Evolutionary conservation across 495 filamentous ascomycete genomes (phyloP).

Genomic region (Pyronema domesticum): DNA sequence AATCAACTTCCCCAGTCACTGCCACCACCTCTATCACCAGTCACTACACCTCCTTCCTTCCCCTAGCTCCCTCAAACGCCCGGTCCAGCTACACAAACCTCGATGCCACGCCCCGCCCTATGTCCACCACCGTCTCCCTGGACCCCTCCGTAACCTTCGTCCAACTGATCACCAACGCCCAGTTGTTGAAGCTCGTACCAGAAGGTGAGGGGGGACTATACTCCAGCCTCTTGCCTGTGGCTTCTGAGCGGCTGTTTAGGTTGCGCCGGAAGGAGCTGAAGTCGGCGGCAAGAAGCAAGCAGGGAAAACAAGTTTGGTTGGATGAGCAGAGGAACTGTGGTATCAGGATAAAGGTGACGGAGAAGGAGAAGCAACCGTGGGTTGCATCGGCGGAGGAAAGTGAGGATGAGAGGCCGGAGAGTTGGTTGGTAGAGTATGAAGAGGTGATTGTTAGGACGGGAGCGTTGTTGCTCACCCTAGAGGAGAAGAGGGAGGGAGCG

Average conservation of each 20-base stretch:
- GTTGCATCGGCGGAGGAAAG: background rate
- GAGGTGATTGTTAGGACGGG: conserved; percentile 13
- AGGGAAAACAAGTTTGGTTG: conserved; percentile 9
- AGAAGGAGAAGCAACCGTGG: background rate
- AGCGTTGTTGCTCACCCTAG: conserved; percentile 7
- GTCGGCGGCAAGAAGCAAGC: background rate
- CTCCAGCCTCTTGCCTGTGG: conserved; percentile 3
- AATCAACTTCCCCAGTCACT: background rate
- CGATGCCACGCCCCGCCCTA: background rate
- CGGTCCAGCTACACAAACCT: background rate
- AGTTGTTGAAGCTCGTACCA: conserved; percentile 1
- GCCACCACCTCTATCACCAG: background rate
- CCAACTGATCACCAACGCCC: conserved; percentile 9
- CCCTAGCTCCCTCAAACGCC: background rate
- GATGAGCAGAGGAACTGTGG: conserved; percentile 14
- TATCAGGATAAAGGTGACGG: conserved; percentile 5
- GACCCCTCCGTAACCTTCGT: conserved; percentile 11
- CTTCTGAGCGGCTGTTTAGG: conserved; percentile 11
- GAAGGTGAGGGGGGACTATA: background rate
- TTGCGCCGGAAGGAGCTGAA: conserved; percentile 11
- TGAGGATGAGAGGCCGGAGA: conserved; percentile 3
- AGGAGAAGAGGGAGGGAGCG: background rate
- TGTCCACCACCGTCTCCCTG: conserved; percentile 2
- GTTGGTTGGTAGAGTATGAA: conserved; percentile 12
- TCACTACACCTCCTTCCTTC: conserved; percentile 13